These are phyloP conservation scores for Nannochloris sp. DNA, from an alignment of 139 green algal species.

Conservation along the genomic window DNA sequence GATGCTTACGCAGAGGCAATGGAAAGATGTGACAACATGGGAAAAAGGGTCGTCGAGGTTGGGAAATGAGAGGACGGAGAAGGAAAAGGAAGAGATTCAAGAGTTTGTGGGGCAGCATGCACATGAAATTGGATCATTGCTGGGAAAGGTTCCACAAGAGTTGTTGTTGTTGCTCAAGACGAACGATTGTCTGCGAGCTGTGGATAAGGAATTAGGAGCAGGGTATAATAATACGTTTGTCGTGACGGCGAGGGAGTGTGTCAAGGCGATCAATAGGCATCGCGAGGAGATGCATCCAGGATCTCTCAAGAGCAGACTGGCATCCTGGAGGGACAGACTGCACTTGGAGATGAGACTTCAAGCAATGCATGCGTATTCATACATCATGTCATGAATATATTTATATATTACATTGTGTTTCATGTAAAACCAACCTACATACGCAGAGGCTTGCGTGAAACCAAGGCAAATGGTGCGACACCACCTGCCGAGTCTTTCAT, in stretches of 20 bases:
- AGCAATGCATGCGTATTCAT: not conserved
- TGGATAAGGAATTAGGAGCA: conserved; percentile 40
- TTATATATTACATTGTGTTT: too few species aligned
- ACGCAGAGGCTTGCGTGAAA: too few species aligned
- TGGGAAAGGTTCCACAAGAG: conserved; percentile 64
- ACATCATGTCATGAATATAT: not conserved
- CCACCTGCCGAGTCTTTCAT: too few species aligned
- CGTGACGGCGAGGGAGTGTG: conserved; percentile 76
- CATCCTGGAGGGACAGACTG: not conserved
- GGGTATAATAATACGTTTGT: conserved; percentile 53
- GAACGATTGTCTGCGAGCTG: conserved; percentile 81
- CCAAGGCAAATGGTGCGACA: too few species aligned
- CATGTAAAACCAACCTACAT: too few species aligned
- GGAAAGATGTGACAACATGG: conserved; percentile 56
- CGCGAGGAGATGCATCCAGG: not conserved
- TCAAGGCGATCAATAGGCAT: conserved; percentile 50
- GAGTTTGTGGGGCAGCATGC: conserved; percentile 58
- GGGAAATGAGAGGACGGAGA: not conserved
- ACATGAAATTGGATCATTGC: conserved; percentile 62
- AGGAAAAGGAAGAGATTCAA: conserved; percentile 41
- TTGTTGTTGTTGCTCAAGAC: conserved; percentile 94
- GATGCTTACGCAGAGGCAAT: conserved; percentile 80
- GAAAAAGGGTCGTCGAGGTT: not conserved
- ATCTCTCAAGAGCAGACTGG: not conserved
- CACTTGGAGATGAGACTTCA: conserved; percentile 1